These are phyloP conservation scores for Populus nigra DNA, from an alignment of 345 rosid genomes.

Conservation along the genomic window DNA sequence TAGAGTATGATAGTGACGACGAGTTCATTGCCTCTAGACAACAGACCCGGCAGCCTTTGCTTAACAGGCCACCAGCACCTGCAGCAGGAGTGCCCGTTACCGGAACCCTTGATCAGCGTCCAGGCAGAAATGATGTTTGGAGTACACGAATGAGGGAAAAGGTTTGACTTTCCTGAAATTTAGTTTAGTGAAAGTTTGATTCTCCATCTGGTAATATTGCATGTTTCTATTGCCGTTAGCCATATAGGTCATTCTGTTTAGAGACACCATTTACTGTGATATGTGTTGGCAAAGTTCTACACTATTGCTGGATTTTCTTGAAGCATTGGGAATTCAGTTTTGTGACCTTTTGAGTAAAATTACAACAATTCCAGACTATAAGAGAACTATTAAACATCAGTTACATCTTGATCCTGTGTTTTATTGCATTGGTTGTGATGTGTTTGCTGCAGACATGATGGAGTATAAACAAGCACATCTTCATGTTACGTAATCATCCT, in stretches of 20 bases:
- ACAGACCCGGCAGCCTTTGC: constrained; percentile 80
- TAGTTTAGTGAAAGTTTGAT: neutral
- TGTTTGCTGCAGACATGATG: neutral
- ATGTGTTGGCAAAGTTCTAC: neutral
- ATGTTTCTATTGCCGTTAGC: neutral
- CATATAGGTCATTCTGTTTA: neutral
- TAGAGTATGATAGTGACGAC: constrained; percentile 93
- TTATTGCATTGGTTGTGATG: neutral
- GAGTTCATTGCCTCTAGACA: constrained; percentile 71
- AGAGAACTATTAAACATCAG: neutral
- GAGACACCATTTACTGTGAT: neutral
- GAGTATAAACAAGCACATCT: neutral
- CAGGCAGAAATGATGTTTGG: constrained; percentile 97
- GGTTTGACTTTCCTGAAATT: constrained; percentile 40
- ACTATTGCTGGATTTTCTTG: neutral
- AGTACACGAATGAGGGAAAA: constrained; percentile 97
- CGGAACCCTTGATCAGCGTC: constrained; percentile 78
- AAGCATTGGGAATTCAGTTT: neutral
- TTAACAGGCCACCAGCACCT: constrained; percentile 63
- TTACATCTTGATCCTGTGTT: neutral
- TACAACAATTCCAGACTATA: neutral
- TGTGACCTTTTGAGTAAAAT: neutral
- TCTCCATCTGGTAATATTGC: neutral
- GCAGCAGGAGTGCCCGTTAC: constrained; percentile 80
- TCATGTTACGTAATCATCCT: neutral